Base-by-base conservation (phyloP, 139 green algal species). In the Asterochloris erici region DNA sequence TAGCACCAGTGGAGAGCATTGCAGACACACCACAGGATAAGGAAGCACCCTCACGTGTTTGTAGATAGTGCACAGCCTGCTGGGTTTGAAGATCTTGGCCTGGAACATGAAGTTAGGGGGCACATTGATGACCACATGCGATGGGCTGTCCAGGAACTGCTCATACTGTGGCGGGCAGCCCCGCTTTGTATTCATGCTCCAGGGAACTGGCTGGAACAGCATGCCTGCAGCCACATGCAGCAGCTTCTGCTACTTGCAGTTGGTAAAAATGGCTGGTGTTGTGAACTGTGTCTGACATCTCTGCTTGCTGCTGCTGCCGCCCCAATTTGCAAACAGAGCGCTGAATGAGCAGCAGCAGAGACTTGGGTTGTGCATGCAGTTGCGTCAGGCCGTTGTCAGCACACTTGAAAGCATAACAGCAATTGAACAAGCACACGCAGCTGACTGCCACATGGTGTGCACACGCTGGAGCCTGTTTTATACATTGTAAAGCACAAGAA, bases 41-140 rank as follows among this genome's bases (percentile, higher is more conserved):
- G n/a, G n/a, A n/a, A n/a, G n/a, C n/a, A 63, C 19, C 38, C 24
- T 77, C 68, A 77, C 27, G 0, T 47, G 13, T 71, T 77, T 80
- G 66, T 83, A 87, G 27, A 87, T 82, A 14, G 84, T 79, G 64
- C 84, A 87, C 11, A 87, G 69, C 13, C 84, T 74, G 12, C 68
- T 81, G 26, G 84, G 84, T 54, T 87, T 87, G 79, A 87, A 87
- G 61, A 90, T 81, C 47, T 90, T 87, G 9, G 86, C 86, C 77
- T 90, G 74, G 69, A 90, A 90, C 86, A 90, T 87, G 76, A 90
- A 85, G 28, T 86, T 88, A 14, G 86, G 86, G 13, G 86, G 86
- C 27, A 88, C 69, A 62, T 90, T 90, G 60, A 90, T 88, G n/a
- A 88, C 75, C 0, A 68, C 60, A 76, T 85, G 86, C 11, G 82